phyloP scores from a whole-genome alignment of 208 protist species.

The Leishmania amazonensis region DNA sequence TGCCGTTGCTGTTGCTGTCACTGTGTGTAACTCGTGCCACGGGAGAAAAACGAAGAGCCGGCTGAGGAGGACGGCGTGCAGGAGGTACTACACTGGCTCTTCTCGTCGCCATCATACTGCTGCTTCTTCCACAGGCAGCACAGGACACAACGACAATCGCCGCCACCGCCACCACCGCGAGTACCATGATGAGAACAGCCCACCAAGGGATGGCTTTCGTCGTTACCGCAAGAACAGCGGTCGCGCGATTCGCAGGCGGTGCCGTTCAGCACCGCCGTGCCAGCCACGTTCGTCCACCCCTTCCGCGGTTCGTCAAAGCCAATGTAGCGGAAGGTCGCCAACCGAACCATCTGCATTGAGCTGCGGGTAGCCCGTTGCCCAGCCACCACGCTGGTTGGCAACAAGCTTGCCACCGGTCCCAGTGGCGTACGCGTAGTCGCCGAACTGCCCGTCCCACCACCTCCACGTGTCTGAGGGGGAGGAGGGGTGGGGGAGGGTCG shows the following conservation, averaged over 20 bases:
- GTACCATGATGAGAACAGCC: slow-evolving; percentile 24
- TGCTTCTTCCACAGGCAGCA: slow-evolving; percentile 1
- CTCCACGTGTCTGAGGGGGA: background rate
- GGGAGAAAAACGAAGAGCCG: background rate
- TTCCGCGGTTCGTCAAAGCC: slow-evolving; percentile 10
- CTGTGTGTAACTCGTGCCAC: background rate
- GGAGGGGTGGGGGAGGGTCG: background rate
- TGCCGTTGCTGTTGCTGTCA: background rate
- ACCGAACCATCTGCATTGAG: slow-evolving; percentile 1
- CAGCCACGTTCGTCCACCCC: slow-evolving; percentile 16
- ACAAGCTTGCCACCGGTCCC: background rate
- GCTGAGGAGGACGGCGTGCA: background rate
- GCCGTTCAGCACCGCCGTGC: slow-evolving; percentile 9
- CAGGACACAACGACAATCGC: background rate
- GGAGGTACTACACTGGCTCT: too few species aligned
- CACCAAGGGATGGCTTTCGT: slow-evolving; percentile 11
- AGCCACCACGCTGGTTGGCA: background rate
- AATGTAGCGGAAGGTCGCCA: slow-evolving; percentile 3
- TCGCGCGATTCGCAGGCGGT: slow-evolving; percentile 14
- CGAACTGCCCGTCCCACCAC: background rate
- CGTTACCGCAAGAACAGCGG: background rate
- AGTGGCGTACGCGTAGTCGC: background rate
- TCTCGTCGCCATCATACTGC: too few species aligned
- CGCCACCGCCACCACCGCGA: slow-evolving; percentile 2
- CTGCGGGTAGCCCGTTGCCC: slow-evolving; percentile 16